Percentiles rank a stretch among this genome's conserved stretches.
These are phyloP conservation scores for Malus hybrid DNA, from an alignment of 331 rosid genomes.

Conservation along the genomic window DNA sequence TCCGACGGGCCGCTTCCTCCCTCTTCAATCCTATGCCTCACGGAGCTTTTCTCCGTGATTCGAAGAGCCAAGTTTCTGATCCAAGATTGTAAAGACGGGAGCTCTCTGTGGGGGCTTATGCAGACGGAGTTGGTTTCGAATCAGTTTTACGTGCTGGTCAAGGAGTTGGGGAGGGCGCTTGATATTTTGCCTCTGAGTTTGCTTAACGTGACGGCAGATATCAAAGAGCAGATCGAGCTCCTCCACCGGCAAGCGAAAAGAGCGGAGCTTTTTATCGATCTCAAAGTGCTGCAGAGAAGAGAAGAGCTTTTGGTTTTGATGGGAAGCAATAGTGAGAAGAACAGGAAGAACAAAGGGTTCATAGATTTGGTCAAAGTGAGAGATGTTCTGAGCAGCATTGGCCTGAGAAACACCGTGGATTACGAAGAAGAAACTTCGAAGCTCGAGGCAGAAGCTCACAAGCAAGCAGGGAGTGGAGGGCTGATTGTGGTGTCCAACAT, in stretches of 20 bases:
- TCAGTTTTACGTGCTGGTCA: conserved; percentile 60
- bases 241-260: conserved; percentile 71
- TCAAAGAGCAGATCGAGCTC: conserved; percentile 73
- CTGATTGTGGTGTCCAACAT: conserved; percentile 65
- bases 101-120: conserved; percentile 73
- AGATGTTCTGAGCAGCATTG: conserved; percentile 56
- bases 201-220: conserved; percentile 57
- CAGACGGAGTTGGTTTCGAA: conserved; percentile 53
- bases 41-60: conserved; percentile 76
- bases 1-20: conserved; percentile 55
- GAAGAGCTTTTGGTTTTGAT: conserved; percentile 54
- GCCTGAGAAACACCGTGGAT: conserved; percentile 52
- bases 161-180: conserved; percentile 79
- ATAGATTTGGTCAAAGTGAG: conserved; percentile 44
- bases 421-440: conserved; percentile 65
- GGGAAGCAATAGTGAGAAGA: conserved; percentile 48
- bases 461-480: conserved; percentile 93
- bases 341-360: conserved; percentile 43
- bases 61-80: conserved; percentile 56
- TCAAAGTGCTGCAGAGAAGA: conserved; percentile 47
- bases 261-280: conserved; percentile 45
- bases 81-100: conserved; percentile 58
- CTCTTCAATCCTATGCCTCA: conserved; percentile 72
- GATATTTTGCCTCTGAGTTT: conserved; percentile 75
- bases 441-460: conserved; percentile 67